Evolutionary conservation across 2,329 filamentous ascomycete genomes (phyloP), one percentile per base, ranked within the genome.

Genomic region (Talaromyces sp.): DNA sequence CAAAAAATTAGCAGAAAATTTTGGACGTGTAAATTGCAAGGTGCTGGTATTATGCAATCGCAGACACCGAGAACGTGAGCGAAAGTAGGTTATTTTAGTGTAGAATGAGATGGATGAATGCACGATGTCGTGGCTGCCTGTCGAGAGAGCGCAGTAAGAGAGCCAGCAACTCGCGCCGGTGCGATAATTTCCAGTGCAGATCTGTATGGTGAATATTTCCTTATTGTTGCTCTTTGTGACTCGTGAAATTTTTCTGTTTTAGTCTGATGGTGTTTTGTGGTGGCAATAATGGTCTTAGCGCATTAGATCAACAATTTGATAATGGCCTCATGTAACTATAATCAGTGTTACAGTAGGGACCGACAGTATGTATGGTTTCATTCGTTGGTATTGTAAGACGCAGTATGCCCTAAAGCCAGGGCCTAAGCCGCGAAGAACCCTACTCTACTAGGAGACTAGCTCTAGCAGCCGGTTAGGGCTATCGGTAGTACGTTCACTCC

Each of bases 251-350:
- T 39, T 52, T 62, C 45, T 52, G 49, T 47, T 62, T 33, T 13
- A 17, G 50, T 49, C 47, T 41, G 54, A n/a, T 52, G 41, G 7
- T 43, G 33, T 50, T 54, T 25, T 56, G 61, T 63, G 61, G 61
- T 63, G 61, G 61, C 61, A 39, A 63, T 27, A 63, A 31, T 45
- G 56, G 31, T 25, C 61, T 54, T 63, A 63, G 61, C 61, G 61
- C 45, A 33, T 57, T 45, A 45, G 7, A 45, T 45, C 37, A 56
- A 56, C 56, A n/a, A 56, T 63, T 63, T 57, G 61, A 63, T 63
- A 63, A 63, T 63, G 61, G 61, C 49, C 61, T 63, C 61, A 63
- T 63, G 61, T 63, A 63, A 63, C 61, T 57, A 63, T 45, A 63
- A 56, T 39, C 27, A 25, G 41, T 57, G 50, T 56, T 52, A 57